Percentiles rank a stretch among this genome's conserved stretches.
Conservation (phyloP, 116 monocot species). For the Dioscorea cayenensis region DNA sequence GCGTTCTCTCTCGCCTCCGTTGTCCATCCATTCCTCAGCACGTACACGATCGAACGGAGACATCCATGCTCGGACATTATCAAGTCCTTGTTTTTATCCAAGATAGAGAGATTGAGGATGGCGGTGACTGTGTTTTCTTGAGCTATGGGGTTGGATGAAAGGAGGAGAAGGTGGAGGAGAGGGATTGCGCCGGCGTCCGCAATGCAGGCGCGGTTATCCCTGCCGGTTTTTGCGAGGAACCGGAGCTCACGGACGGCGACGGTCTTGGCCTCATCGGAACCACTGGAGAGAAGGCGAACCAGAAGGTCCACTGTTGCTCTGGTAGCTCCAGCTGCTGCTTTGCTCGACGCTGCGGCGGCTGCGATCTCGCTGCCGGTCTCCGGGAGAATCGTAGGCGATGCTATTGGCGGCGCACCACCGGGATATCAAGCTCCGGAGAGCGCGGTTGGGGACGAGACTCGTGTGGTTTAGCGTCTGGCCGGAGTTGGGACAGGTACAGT, state of each 20-base stretch:
- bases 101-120: constrained; percentile 37
- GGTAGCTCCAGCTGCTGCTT: constrained; percentile 18
- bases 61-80: constrained; percentile 27
- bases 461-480: constrained; percentile 27
- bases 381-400: neutral
- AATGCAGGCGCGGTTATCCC: constrained; percentile 23
- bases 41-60: constrained; percentile 14
- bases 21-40: constrained; percentile 2
- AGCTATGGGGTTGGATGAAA: constrained; percentile 7
- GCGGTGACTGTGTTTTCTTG: constrained; percentile 39
- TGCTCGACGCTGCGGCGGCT: neutral
- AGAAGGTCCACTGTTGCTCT: constrained; percentile 34
- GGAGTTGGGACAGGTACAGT: constrained; percentile 28
- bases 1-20: constrained; percentile 39
- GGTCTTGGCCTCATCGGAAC: constrained; percentile 15
- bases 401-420: constrained; percentile 15
- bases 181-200: constrained; percentile 35
- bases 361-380: neutral
- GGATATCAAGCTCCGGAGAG: constrained; percentile 21
- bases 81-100: constrained; percentile 29
- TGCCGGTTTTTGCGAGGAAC: constrained; percentile 25
- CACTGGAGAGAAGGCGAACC: constrained; percentile 22
- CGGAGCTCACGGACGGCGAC: constrained; percentile 29
- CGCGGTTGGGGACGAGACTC: constrained; percentile 23
- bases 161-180: constrained; percentile 17